Base-by-base conservation (phyloP, 192 early-diverging fungal species). In the Haplosporangium gracile region DNA sequence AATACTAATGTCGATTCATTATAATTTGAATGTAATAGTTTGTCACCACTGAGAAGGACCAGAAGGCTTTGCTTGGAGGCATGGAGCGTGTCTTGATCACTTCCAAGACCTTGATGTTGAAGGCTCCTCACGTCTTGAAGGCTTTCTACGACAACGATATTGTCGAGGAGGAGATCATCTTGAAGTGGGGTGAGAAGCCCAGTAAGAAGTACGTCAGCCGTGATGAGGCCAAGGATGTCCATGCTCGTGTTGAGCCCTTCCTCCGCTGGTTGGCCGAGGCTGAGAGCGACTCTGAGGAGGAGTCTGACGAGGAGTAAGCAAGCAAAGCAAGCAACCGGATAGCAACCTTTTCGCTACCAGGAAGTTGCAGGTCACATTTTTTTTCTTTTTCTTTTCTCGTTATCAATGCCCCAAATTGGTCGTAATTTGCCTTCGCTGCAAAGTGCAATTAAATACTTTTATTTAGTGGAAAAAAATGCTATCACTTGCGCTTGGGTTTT, bases 131-230 rank as follows among this genome's bases (percentile, higher is more conserved):
- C 68, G 94, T 98, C 76, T 89, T 99, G 82, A 97, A 96, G 95
- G 93, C 92, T 9, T 92, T 99, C 65, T 99, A 97, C 85, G 95
- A 99, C 78, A 92, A 92, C 70, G 98, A 99, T 75, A 90, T 99
- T 57, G 84, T 99, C 75, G 97, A 97, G 34, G 98, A 99, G 91
- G 97, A 98, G 20, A 94, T 94, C 9, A 93, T 97, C 76, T 73
- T 95, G 36, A 94, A 94, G 77, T 99, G 98, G 98, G 95, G 94
- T 72, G 97, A 96, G 84, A 98, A 98, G 88, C 88, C 88, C 26
- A 83, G 77, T 70, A 91, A 92, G 89, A 83, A 90, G 51, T 98
- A 97, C 81, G 97, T 99, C 47, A 95, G 96, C 45, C 91, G 93
- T 86, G 95, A 95, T 10, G 90, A 92, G 36, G 92, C 92, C 88